Conservation (phyloP, 495 filamentous ascomycete species). For the Penicillium desertorum region DNA sequence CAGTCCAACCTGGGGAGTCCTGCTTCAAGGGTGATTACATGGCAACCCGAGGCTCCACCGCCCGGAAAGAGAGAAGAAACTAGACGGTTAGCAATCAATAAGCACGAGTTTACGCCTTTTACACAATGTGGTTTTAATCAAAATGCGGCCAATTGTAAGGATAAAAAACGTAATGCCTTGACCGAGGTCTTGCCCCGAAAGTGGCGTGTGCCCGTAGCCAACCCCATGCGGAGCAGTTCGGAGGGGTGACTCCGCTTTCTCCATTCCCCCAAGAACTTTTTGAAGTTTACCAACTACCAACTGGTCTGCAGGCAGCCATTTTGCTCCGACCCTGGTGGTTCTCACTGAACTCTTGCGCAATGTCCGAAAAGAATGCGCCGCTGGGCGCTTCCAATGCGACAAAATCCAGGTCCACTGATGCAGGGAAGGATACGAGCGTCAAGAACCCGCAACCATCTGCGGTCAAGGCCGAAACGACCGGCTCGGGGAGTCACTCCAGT, state of each 20-base stretch:
- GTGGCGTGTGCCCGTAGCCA: conserved; percentile 17
- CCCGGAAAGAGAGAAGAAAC: not conserved
- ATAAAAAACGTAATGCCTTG: conserved; percentile 4
- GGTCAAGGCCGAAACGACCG: conserved; percentile 40
- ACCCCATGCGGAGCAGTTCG: conserved; percentile 43
- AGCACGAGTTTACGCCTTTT: not conserved
- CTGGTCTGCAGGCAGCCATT: conserved; percentile 38
- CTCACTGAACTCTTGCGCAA: conserved; percentile 17
- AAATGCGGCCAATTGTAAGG: conserved; percentile 5
- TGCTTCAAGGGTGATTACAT: not conserved
- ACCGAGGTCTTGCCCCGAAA: conserved; percentile 16
- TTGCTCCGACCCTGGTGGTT: conserved; percentile 25
- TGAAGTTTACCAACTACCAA: conserved; percentile 16
- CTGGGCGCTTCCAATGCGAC: conserved; percentile 29
- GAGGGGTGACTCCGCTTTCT: conserved; percentile 37
- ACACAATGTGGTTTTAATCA: not conserved
- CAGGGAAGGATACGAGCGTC: conserved; percentile 32
- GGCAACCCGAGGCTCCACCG: conserved; percentile 1
- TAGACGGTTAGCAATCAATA: not conserved
- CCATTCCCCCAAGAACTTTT: conserved; percentile 23
- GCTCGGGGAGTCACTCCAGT: conserved; percentile 51
- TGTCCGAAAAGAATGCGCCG: conserved; percentile 41
- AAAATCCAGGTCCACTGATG: conserved; percentile 20
- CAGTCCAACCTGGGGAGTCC: conserved; percentile 8
- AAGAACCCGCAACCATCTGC: conserved; percentile 37